phyloP scores from a whole-genome alignment of 2,329 filamentous ascomycete species.

The Diaporthe aspalathi region DNA sequence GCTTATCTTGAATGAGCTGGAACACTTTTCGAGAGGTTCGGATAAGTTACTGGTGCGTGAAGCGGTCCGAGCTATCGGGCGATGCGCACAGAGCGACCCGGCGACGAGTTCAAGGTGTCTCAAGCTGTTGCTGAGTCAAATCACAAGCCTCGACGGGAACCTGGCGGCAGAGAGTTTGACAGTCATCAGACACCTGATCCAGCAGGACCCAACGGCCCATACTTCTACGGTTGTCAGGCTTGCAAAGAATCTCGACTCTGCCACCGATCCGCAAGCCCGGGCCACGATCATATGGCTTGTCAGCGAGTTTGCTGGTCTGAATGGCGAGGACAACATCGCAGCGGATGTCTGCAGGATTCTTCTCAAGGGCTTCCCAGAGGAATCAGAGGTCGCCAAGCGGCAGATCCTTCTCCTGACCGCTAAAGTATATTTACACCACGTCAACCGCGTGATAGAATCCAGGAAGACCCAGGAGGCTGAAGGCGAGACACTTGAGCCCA shows the following conservation, averaged over 20 bases:
- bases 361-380: conserved; percentile 83
- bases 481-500: conserved; percentile 47
- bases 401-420: conserved; percentile 93
- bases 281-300: conserved; percentile 98
- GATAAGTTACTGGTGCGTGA: conserved; percentile 86
- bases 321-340: conserved; percentile 88
- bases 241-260: conserved; percentile 90
- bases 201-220: conserved; percentile 86
- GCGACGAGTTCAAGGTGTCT: conserved; percentile 82
- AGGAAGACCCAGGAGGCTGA: conserved; percentile 57
- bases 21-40: conserved; percentile 84
- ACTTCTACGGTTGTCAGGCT: conserved; percentile 86
- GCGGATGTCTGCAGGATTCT: conserved; percentile 92
- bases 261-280: conserved; percentile 86
- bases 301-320: conserved; percentile 87
- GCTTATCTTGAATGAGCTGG: conserved; percentile 89
- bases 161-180: conserved; percentile 93
- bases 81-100: conserved; percentile 85
- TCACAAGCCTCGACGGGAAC: conserved; percentile 87
- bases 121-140: conserved; percentile 84
- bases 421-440: conserved; percentile 94
- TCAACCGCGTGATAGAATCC: conserved; percentile 65
- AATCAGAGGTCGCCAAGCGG: conserved; percentile 86
- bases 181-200: conserved; percentile 94
- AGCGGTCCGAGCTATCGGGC: conserved; percentile 90